phyloP scores from a whole-genome alignment of 78 protist genomes.

The Dictyostelium intermedium region DNA sequence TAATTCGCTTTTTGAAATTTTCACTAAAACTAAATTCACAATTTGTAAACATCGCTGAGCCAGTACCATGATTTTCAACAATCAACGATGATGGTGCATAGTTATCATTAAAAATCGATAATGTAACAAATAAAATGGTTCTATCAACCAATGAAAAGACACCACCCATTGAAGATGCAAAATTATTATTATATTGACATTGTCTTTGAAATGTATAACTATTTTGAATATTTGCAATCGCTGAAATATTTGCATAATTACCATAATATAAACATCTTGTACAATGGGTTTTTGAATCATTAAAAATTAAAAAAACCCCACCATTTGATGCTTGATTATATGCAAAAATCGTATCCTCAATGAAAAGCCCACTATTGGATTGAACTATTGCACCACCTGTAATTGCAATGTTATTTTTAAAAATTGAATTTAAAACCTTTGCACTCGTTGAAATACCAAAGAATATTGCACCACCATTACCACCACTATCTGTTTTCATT shows the following conservation, averaged over 20 bases:
- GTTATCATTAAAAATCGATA: background rate
- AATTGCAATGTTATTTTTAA: background rate
- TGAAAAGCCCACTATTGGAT: background rate
- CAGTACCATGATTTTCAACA: background rate
- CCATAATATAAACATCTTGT: background rate
- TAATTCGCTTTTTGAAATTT: background rate
- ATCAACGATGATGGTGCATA: background rate
- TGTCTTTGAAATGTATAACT: too few relatives aligned
- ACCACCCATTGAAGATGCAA: background rate
- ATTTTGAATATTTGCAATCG: background rate
- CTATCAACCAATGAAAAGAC: background rate
- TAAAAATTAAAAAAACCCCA: background rate
- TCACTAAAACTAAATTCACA: background rate
- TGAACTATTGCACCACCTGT: background rate
- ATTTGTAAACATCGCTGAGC: background rate
- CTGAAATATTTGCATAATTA: background rate
- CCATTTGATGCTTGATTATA: slow-evolving; percentile 9
- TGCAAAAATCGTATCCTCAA: background rate
- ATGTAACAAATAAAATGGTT: background rate
- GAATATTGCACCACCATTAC: slow-evolving; percentile 2
- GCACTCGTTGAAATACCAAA: background rate
- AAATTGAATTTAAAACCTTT: background rate
- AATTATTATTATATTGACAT: background rate
- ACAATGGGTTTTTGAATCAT: background rate
- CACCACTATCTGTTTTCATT: background rate